Evolutionary conservation across 495 filamentous ascomycete genomes (phyloP).

Genomic region (Alectoria sarmentosa): DNA sequence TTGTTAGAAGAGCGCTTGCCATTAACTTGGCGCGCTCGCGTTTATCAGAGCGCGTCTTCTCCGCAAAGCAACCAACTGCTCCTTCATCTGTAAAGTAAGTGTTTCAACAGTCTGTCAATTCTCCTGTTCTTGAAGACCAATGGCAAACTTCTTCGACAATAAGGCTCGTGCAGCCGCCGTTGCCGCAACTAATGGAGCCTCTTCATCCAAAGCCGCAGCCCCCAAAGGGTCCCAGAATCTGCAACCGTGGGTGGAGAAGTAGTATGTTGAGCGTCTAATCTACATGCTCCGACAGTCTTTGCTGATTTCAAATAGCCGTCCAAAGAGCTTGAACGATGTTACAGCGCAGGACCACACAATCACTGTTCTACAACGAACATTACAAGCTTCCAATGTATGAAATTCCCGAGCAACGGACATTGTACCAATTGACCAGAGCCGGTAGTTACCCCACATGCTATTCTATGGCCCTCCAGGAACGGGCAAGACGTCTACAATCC

Average conservation of each 20-base stretch:
- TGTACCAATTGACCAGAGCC: not conserved
- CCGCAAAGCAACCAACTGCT: not conserved
- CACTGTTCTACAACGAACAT: conserved; percentile 79
- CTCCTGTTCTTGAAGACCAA: conserved; percentile 22
- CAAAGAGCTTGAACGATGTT: conserved; percentile 88
- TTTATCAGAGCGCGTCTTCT: not conserved
- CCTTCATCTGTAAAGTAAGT: not conserved
- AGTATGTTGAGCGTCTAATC: conserved; percentile 50
- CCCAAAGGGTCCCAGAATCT: conserved; percentile 57
- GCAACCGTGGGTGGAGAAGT: conserved; percentile 99
- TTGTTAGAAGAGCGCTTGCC: too few species aligned
- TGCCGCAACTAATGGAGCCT: conserved; percentile 40
- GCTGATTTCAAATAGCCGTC: conserved; percentile 54
- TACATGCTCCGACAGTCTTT: conserved; percentile 12
- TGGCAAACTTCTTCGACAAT: conserved; percentile 90
- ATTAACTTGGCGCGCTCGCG: conserved; percentile 1
- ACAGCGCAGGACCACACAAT: conserved; percentile 97
- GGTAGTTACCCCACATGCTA: conserved; percentile 93
- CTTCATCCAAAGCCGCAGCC: conserved; percentile 45
- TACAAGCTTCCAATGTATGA: conserved; percentile 86
- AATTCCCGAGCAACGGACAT: not conserved
- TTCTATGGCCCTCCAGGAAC: conserved; percentile 98
- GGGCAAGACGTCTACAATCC: conserved; percentile 97
- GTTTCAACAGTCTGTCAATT: not conserved
- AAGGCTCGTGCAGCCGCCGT: conserved; percentile 85